Evolutionary conservation across 2,329 filamentous ascomycete species (phyloP).

Genomic region (Aspergillus versicolor): DNA sequence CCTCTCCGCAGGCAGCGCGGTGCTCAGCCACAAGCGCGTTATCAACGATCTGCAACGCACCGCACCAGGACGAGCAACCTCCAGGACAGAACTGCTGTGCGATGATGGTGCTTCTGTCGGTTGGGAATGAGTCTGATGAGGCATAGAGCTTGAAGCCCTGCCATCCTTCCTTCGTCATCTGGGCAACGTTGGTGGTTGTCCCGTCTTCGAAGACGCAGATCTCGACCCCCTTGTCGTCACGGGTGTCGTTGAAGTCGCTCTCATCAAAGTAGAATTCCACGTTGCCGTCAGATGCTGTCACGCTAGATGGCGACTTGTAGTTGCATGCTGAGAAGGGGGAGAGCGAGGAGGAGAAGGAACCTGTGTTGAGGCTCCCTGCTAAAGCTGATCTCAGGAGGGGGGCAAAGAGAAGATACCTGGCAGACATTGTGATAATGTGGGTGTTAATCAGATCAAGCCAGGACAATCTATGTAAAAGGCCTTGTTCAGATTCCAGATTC

Average conservation of each 20-base stretch:
- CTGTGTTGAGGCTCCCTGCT: background rate
- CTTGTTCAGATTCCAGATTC: too few species aligned
- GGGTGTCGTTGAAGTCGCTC: background rate
- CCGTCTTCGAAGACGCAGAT: constrained; percentile 2
- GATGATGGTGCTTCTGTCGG: constrained; percentile 2
- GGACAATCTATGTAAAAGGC: too few species aligned
- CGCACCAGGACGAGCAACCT: constrained; percentile 3
- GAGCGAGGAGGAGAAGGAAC: background rate
- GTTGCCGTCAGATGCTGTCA: background rate
- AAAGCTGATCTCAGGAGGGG: background rate
- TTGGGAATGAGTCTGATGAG: background rate
- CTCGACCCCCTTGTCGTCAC: background rate
- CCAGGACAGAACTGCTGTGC: constrained; percentile 6
- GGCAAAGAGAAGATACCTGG: background rate
- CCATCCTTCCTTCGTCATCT: constrained; percentile 7
- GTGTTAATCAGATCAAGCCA: too few species aligned
- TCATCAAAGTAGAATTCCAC: background rate
- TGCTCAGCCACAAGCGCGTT: background rate
- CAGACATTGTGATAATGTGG: background rate
- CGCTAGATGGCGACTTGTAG: background rate
- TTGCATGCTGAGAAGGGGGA: constrained; percentile 3
- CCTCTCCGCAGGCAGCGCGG: background rate
- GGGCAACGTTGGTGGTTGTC: background rate
- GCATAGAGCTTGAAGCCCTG: constrained; percentile 1
- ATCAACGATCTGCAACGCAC: background rate